phyloP scores from a whole-genome alignment of 345 rosid genomes.

The Streptanthus diversifolius region DNA sequence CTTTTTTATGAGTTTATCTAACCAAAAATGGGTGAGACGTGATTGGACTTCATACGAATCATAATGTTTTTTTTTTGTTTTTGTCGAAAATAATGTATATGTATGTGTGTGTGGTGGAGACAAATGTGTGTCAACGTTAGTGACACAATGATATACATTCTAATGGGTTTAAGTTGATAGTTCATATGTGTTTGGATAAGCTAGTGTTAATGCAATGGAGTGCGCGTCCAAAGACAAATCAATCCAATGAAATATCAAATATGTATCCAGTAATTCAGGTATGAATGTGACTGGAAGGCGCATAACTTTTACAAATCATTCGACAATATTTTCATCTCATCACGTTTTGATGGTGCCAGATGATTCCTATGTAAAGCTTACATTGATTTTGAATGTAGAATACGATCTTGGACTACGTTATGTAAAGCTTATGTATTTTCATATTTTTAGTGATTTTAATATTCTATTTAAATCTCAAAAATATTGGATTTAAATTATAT shows the following conservation, averaged over 20 bases:
- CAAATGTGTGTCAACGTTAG: background rate
- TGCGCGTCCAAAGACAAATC: background rate
- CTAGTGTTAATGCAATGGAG: background rate
- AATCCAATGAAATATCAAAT: background rate
- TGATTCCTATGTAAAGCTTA: background rate
- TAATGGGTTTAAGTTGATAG: background rate
- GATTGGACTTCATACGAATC: slow-evolving; percentile 20
- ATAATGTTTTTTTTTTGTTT: background rate
- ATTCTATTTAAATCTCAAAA: no score
- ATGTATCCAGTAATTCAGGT: background rate
- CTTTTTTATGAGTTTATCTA: slow-evolving; percentile 8
- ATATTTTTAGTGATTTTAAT: no score
- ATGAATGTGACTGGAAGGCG: background rate
- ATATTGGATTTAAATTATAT: no score
- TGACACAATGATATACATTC: background rate
- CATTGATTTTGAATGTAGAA: background rate
- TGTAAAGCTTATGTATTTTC: no score
- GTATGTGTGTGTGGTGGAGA: slow-evolving; percentile 5
- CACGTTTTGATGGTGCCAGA: background rate
- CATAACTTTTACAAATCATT: background rate
- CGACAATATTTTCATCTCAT: background rate
- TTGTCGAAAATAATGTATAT: background rate
- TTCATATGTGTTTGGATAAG: slow-evolving; percentile 10
- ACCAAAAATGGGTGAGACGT: background rate
- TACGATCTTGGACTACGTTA: background rate